Evolutionary conservation across 169 alveolate species (phyloP), one percentile per base, ranked within the genome.

Genomic region (Eimeria necatrix): DNA sequence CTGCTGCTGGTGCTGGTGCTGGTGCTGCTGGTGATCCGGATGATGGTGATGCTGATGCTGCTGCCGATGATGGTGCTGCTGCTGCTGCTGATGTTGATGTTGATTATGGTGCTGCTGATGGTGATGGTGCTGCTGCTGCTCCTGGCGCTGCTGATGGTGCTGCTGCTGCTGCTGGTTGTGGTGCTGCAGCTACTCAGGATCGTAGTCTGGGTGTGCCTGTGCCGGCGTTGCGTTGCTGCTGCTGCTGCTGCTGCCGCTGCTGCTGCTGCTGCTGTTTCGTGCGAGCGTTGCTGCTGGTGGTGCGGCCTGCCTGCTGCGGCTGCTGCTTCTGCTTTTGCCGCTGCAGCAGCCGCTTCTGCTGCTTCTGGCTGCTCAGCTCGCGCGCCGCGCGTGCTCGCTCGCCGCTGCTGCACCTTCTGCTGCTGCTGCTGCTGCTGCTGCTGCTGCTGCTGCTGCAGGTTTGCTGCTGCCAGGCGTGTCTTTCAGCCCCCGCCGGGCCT

Each of bases 401-500:
- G 46, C 22, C 22, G 41, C 7, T 64, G 26, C 2, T 64, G 26
- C 22, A 6, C 10, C 41, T 61, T 61, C 73, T 61, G 73, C 73
- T 61, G 73, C 73, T 64, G 24, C 74, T 12, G 5, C 18, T 64
- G 22, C 74, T 61, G 48, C 18, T 90, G 49, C 51, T 90, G 61
- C 18, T 20, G 74, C 74, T 20, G 22, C 18, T 0, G 74, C 74
- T 7, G 74, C 74, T 52, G 95, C 91, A 52, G 90, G 74, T 64
- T 26, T 41, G 22, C 87, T 76, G 87, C 80, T 93, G 20, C 61
- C 73, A 0, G 89, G 90, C 26, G 59, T 86, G 84, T 32, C 88
- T 48, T 85, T 91, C 32, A 89, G 95, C 18, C 84, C 93, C 4
- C 96, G 94, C 64, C 93, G 83, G 48, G 94, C 94, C 86, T 90